A percentile compares a stretch with the other conserved stretches of the same genome.
Conservation (phyloP, 169 alveolate genomes). For the Plasmodium vivax region DNA sequence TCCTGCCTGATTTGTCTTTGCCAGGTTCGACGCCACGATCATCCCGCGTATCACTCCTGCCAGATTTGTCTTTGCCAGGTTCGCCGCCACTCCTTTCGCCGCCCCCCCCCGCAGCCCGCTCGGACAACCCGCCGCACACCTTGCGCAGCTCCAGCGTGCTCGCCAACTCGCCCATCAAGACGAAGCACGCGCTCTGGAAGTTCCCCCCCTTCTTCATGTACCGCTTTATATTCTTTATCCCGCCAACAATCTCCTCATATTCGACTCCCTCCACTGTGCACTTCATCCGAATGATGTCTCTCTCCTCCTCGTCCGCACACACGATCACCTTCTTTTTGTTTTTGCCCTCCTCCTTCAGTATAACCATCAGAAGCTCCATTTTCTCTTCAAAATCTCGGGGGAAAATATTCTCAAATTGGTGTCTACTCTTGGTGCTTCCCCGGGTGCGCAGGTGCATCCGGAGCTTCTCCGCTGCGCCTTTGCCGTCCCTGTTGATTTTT, state of each 20-base stretch:
- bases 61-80: background rate
- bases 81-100: background rate
- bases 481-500: constrained; percentile 25
- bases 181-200: background rate
- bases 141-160: constrained; percentile 46
- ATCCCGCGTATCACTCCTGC: background rate
- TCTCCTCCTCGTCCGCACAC: constrained; percentile 36
- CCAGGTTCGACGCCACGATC: background rate
- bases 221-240: constrained; percentile 39
- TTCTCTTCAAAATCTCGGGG: constrained; percentile 21
- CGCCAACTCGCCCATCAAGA: constrained; percentile 31
- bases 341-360: constrained; percentile 17
- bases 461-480: constrained; percentile 4
- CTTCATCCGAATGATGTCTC: constrained; percentile 38
- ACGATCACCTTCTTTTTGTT: constrained; percentile 26
- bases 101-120: background rate
- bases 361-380: constrained; percentile 14
- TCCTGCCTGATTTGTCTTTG: background rate
- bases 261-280: constrained; percentile 39
- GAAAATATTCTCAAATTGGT: constrained; percentile 25
- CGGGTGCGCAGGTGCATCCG: background rate
- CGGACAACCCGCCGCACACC: constrained; percentile 20
- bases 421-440: background rate
- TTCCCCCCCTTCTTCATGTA: constrained; percentile 7
- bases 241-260: constrained; percentile 22